phyloP scores from a whole-genome alignment of 371 early-diverging fungal genomes.

The Mortierella sp. region DNA sequence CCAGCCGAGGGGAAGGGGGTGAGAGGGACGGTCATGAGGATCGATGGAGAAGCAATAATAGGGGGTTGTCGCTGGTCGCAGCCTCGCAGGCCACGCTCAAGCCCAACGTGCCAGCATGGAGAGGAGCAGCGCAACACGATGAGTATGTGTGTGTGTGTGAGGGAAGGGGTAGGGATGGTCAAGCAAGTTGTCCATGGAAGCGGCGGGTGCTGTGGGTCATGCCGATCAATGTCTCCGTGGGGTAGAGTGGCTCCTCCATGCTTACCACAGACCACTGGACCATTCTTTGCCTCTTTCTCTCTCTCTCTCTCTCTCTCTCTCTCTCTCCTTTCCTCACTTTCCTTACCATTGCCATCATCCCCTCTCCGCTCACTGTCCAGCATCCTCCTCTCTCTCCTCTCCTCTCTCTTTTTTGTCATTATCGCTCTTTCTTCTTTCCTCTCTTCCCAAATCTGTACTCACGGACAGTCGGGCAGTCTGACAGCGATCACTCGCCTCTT shows the following conservation, averaged over 20 bases:
- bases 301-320: too few relatives aligned
- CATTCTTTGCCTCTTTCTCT: slow-evolving; percentile 13
- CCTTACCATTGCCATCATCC: background rate
- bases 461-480: background rate
- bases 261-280: background rate
- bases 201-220: too few relatives aligned
- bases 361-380: too few relatives aligned
- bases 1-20: too few relatives aligned
- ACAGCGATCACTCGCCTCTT: background rate
- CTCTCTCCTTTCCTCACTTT: background rate
- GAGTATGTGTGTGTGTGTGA: too few relatives aligned
- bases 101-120: too few relatives aligned
- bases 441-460: slow-evolving; percentile 1
- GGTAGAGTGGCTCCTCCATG: too few relatives aligned
- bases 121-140: background rate
- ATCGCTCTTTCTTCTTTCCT: background rate
- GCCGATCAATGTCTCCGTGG: too few relatives aligned
- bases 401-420: background rate
- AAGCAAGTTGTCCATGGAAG: background rate
- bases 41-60: too few relatives aligned
- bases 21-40: too few relatives aligned
- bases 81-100: too few relatives aligned
- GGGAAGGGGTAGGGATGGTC: background rate
- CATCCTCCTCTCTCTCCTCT: background rate
- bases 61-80: too few relatives aligned